These are phyloP conservation scores for Sphagnum magellanicum DNA, from an alignment of 228 moss, liverwort and hornwort genomes.

Conservation along the genomic window DNA sequence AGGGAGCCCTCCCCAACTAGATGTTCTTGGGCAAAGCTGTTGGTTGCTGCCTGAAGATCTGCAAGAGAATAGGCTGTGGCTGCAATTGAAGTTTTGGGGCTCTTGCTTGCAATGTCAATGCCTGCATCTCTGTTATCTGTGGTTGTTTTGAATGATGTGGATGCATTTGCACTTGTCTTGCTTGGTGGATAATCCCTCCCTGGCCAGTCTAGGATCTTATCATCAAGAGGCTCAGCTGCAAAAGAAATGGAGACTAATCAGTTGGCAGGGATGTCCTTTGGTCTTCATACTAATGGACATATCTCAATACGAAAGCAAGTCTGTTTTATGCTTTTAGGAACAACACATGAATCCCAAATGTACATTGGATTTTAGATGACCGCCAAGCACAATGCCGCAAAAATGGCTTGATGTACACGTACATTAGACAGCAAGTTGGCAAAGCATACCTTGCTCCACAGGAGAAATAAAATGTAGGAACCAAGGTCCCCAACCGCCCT, in stretches of 20 bases:
- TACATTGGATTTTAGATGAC: too few relatives aligned
- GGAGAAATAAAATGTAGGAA: slow-evolving; percentile 31
- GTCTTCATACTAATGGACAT: too few relatives aligned
- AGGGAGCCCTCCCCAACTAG: slow-evolving; percentile 52
- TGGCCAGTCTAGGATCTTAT: background rate
- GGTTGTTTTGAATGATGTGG: slow-evolving; percentile 36
- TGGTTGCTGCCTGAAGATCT: slow-evolving; percentile 66
- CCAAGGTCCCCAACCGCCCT: slow-evolving; percentile 35
- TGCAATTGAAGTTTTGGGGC: slow-evolving; percentile 31
- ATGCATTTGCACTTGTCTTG: background rate
- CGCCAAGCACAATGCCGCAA: too few relatives aligned
- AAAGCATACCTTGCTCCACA: slow-evolving; percentile 21
- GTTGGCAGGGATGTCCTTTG: too few relatives aligned
- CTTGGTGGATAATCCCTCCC: slow-evolving; percentile 6
- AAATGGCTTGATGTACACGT: too few relatives aligned
- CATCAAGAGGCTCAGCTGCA: background rate
- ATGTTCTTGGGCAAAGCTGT: slow-evolving; percentile 60
- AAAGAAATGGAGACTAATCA: too few relatives aligned
- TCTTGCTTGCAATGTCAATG: slow-evolving; percentile 11
- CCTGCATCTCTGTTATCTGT: too few relatives aligned
- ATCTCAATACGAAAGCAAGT: too few relatives aligned
- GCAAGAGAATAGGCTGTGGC: slow-evolving; percentile 55
- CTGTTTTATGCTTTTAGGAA: too few relatives aligned
- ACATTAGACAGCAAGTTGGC: too few relatives aligned
- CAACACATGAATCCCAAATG: too few relatives aligned